Base-by-base conservation (phyloP, 179 eudicot genomes). In the Pouteria campechiana region DNA sequence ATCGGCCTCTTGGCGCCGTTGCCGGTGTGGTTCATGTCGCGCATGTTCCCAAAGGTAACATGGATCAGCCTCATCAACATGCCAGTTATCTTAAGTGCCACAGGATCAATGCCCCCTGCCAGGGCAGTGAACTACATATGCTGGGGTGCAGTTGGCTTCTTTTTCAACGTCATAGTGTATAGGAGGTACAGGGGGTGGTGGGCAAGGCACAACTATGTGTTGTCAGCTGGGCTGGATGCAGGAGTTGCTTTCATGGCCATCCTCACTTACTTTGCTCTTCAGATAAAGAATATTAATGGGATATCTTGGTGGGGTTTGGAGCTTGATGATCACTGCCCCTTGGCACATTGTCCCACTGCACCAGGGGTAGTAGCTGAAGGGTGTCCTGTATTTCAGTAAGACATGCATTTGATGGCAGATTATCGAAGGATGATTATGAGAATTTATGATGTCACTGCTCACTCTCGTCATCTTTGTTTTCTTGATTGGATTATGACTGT, bases 201-300 rank as follows among this genome's bases (percentile, higher is more conserved):
- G 78, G 67, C 67, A 0, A 51, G 73, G 48, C 69, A 72, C 30
- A 72, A 63, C 15, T 72, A 72, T 18, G 55, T 72, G 9, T 49
- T 72, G 9, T 72, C 70, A 0, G 67, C 67, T 1, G 70, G 74
- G 4, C 25, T 72, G 0, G 78, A 72, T 44, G 78, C 67, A 1
- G 74, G 78, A 18, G 70, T 63, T 3, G 78, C 78, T 0, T 72
- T 72, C 46, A 67, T 72, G 73, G 70, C 67, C 1, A 59, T 61
- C 5, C 27, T 72, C 20, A 41, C 57, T 41, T 72, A 63, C 51
- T 63, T 72, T 42, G 18, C 70, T 15, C 18, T 67, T 36, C 78
- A 67, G 28, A 28, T 46, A 12, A 44, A 27, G 0, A 58, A 48
- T 5, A 63, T 58, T 17, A 38, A 57, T 28, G 70, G 70, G 17